A percentile compares a stretch with the other conserved stretches of the same genome.
These are phyloP conservation scores for Ophiosphaerella korrae DNA, from an alignment of 2,329 filamentous ascomycete genomes.

Conservation along the genomic window DNA sequence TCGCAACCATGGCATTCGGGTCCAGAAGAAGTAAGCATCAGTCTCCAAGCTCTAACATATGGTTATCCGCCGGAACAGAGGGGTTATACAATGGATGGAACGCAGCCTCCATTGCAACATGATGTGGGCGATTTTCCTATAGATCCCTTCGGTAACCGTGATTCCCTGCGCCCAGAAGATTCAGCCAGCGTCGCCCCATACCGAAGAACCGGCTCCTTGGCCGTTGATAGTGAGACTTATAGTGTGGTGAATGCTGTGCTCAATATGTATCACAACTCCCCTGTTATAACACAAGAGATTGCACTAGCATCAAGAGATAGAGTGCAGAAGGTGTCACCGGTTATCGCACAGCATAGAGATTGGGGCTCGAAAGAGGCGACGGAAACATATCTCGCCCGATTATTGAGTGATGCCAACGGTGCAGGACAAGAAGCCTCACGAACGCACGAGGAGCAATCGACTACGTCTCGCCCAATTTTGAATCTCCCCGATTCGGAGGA, in stretches of 20 bases:
- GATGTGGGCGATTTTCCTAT: constrained; percentile 41
- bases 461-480: constrained; percentile 18
- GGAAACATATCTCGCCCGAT: constrained; percentile 59
- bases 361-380: constrained; percentile 62
- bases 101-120: constrained; percentile 25
- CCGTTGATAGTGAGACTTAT: constrained; percentile 50
- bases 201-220: constrained; percentile 34
- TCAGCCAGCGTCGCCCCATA: constrained; percentile 46
- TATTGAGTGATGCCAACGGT: constrained; percentile 48
- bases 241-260: constrained; percentile 50
- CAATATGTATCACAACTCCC: constrained; percentile 48
- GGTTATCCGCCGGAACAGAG: constrained; percentile 17
- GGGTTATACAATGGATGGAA: constrained; percentile 12
- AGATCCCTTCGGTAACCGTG: constrained; percentile 39
- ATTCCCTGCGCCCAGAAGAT: constrained; percentile 44
- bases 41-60: constrained; percentile 15
- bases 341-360: constrained; percentile 58
- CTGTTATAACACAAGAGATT: constrained; percentile 46
- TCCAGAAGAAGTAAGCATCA: constrained; percentile 15
- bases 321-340: constrained; percentile 56
- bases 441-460: constrained; percentile 7
- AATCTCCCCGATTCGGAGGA: constrained; percentile 26
- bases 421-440: constrained; percentile 14
- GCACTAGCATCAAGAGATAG: constrained; percentile 48
- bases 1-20: constrained; percentile 14